phyloP scores from a whole-genome alignment of 352 stramenopile species.

The Phytopythium sindhum region DNA sequence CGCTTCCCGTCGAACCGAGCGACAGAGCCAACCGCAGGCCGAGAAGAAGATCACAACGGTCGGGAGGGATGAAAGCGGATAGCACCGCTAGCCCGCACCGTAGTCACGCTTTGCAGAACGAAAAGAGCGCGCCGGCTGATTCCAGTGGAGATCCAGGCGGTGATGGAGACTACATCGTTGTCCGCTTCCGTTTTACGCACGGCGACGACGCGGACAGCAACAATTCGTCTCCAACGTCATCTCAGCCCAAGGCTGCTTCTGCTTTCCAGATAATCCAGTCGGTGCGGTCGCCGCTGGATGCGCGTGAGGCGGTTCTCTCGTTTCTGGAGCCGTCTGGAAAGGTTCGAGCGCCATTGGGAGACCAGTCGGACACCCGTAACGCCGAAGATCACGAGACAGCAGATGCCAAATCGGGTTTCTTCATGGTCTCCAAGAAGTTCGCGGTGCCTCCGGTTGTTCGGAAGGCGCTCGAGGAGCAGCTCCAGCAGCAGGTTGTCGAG shows the following conservation, averaged over 20 bases:
- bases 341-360: not conserved
- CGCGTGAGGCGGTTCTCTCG: constrained; percentile 11
- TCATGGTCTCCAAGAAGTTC: constrained; percentile 32
- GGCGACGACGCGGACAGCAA: not conserved
- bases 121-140: too few relatives aligned
- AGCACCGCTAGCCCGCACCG: not conserved
- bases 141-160: not conserved
- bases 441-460: constrained; percentile 30
- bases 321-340: not conserved
- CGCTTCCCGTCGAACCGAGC: constrained; percentile 21
- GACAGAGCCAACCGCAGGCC: constrained; percentile 5
- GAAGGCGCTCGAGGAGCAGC: constrained; percentile 24
- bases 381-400: not conserved
- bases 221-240: not conserved
- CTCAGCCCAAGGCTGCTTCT: constrained; percentile 6
- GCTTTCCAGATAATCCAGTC: constrained; percentile 27
- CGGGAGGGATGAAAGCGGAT: not conserved
- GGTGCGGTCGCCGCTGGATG: constrained; percentile 4
- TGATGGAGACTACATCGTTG: constrained; percentile 29
- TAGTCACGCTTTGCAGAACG: constrained; percentile 1
- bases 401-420: constrained; percentile 14
- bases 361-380: constrained; percentile 4
- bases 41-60: constrained; percentile 2
- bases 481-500: constrained; percentile 30
- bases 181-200: constrained; percentile 16